Base-by-base conservation (phyloP, 768 basidiomycete genomes). In the Suillus fuscotomentosus region DNA sequence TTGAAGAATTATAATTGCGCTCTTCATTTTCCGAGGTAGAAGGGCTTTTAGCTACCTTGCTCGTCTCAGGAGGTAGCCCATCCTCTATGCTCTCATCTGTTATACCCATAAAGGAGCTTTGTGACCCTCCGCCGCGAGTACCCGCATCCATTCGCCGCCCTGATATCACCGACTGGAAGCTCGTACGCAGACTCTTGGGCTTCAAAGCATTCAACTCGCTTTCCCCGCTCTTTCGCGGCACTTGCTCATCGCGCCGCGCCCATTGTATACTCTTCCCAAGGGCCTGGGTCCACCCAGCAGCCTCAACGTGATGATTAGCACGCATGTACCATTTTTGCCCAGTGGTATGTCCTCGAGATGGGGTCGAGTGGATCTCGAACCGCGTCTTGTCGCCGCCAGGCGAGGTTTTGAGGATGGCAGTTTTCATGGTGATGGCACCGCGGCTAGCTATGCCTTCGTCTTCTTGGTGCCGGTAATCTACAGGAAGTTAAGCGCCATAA, bases 231-330 rank as follows among this genome's bases (percentile, higher is more conserved):
- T 68, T 72, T 43, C 84, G 75, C 43, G 70, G 65, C 36, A 67
- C 65, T 56, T 72, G 70, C 34, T 76, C 76, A 42, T 83, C 80
- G n/a, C 79, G 79, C 63, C 82, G 83, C 56, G 82, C 83, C 82
- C 87, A 89, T 39, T 94, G 91, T 64, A 95, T 89, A 66, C 87
- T 89, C 71, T 84, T 85, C 20, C 78, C 76, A 55, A 98, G 84
- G 0, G 89, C 90, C 63, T 90, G 86, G 2, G 87, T 86, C 96
- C 96, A 98, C 13, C 95, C 83, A 5, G 89, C 83, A 5, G 93
- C 93, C 75, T 98, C 96, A 6, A 92, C 92, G 0, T 91, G 93
- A 70, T 97, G 94, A 66, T 88, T 91, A 0, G 91, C 90, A 63
- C 88, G 90, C 76, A 95, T 81, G 73, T 89, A 90, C 92, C 92